phyloP scores from a whole-genome alignment of 257 asterid species.

The Fraxinus anomala region DNA sequence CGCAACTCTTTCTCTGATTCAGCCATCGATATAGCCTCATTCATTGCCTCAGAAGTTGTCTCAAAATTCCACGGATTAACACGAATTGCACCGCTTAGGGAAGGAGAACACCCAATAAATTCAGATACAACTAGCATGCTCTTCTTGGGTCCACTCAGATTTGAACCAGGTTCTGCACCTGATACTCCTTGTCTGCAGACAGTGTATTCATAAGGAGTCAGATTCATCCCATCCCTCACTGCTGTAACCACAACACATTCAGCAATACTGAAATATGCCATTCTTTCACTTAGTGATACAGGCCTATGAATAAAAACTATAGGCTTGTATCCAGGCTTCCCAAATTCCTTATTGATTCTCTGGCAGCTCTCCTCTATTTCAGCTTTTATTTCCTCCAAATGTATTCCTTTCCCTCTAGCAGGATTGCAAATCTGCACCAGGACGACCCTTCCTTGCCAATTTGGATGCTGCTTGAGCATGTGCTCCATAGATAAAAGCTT shows the following conservation, averaged over 20 bases:
- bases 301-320: slow-evolving; percentile 54
- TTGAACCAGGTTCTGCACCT: slow-evolving; percentile 47
- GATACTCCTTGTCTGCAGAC: slow-evolving; percentile 72
- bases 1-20: slow-evolving; percentile 71
- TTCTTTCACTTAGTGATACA: slow-evolving; percentile 56
- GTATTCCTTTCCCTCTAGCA: slow-evolving; percentile 60
- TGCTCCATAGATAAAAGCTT: slow-evolving; percentile 72
- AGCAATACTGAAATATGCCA: slow-evolving; percentile 69
- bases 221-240: slow-evolving; percentile 78
- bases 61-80: slow-evolving; percentile 84
- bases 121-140: slow-evolving; percentile 85
- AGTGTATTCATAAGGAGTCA: slow-evolving; percentile 73
- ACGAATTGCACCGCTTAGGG: slow-evolving; percentile 82
- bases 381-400: slow-evolving; percentile 53
- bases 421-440: slow-evolving; percentile 77
- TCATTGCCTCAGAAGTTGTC: slow-evolving; percentile 72
- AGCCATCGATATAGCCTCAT: slow-evolving; percentile 67
- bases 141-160: slow-evolving; percentile 55
- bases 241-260: slow-evolving; percentile 82
- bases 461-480: slow-evolving; percentile 68
- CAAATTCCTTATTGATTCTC: slow-evolving; percentile 57
- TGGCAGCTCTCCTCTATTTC: slow-evolving; percentile 64
- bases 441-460: slow-evolving; percentile 74
- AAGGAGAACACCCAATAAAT: slow-evolving; percentile 85
- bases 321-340: slow-evolving; percentile 73